Evolutionary conservation across 2,329 filamentous ascomycete genomes (phyloP).

Genomic region (Nothophaeocryptopus gaeumannii): DNA sequence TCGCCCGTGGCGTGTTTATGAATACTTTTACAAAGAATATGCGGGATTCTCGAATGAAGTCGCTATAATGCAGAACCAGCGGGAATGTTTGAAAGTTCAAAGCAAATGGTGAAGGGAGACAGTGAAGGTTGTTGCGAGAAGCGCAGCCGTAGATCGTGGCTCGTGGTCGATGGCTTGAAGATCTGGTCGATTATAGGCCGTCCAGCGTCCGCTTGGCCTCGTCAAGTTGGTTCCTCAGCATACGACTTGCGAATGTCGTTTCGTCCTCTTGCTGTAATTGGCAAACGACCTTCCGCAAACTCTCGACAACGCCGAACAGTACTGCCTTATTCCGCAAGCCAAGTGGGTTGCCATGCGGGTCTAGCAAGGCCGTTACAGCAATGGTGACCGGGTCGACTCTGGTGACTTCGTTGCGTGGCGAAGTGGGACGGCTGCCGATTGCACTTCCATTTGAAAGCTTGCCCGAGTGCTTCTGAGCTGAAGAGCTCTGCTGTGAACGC

Average conservation of each 20-base stretch:
- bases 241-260: constrained; percentile 57
- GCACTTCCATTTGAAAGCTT: constrained; percentile 10
- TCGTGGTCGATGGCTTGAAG: not conserved
- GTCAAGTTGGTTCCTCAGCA: constrained; percentile 70
- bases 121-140: too few relatives aligned
- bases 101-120: too few relatives aligned
- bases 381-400: constrained; percentile 37
- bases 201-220: constrained; percentile 71
- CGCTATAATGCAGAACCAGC: too few relatives aligned
- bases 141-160: not conserved
- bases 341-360: constrained; percentile 40
- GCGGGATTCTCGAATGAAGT: too few relatives aligned
- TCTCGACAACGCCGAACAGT: constrained; percentile 50
- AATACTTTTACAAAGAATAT: too few relatives aligned
- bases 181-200: constrained; percentile 41
- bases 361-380: constrained; percentile 41
- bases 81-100: too few relatives aligned
- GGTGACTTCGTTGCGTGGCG: constrained; percentile 24
- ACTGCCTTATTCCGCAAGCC: constrained; percentile 57
- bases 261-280: constrained; percentile 48
- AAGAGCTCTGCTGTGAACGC: constrained; percentile 23
- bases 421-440: constrained; percentile 13
- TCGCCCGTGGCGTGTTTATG: too few relatives aligned
- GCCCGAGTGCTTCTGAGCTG: constrained; percentile 6
- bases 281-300: constrained; percentile 53